Evolutionary conservation across 2,329 filamentous ascomycete species (phyloP).

Genomic region (Xylariomycetidae sp.): DNA sequence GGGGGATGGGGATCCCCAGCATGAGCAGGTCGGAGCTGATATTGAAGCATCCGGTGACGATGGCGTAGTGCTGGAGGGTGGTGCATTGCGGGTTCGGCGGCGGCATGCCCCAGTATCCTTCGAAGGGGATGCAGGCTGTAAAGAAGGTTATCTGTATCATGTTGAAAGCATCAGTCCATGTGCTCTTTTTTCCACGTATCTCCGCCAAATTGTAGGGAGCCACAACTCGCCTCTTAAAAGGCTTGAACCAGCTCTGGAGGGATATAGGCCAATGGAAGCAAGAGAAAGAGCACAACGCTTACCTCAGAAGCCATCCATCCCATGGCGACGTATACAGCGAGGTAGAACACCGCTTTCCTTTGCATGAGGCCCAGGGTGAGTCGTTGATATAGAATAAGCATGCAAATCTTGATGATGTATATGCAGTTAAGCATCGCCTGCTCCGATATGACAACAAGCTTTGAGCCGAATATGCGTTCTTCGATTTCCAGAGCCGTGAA

Average conservation of each 20-base stretch:
- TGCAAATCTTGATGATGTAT: constrained; percentile 36
- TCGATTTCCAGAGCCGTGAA: constrained; percentile 33
- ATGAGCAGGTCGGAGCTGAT: constrained; percentile 43
- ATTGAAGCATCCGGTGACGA: constrained; percentile 44
- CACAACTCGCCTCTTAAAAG: too few species aligned
- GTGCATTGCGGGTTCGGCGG: constrained; percentile 41
- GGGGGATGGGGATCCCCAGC: constrained; percentile 41
- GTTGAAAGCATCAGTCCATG: too few species aligned
- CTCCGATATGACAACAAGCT: constrained; percentile 39
- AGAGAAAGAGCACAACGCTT: too few species aligned
- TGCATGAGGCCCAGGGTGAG: constrained; percentile 33
- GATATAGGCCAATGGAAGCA: too few species aligned
- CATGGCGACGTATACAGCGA: constrained; percentile 34
- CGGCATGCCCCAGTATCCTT: constrained; percentile 43
- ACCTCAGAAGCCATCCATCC: constrained; percentile 40
- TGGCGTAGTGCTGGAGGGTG: constrained; percentile 40
- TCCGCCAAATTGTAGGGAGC: too few species aligned
- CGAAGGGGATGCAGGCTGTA: constrained; percentile 39
- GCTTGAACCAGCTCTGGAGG: too few species aligned
- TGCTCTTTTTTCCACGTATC: too few species aligned
- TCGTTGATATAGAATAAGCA: constrained; percentile 39
- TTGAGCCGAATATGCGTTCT: constrained; percentile 38
- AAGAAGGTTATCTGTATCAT: constrained; percentile 44
- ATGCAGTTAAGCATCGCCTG: constrained; percentile 32
- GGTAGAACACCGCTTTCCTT: constrained; percentile 28